Evolutionary conservation across 495 filamentous ascomycete genomes (phyloP).

Genomic region (Trichoderma virens): DNA sequence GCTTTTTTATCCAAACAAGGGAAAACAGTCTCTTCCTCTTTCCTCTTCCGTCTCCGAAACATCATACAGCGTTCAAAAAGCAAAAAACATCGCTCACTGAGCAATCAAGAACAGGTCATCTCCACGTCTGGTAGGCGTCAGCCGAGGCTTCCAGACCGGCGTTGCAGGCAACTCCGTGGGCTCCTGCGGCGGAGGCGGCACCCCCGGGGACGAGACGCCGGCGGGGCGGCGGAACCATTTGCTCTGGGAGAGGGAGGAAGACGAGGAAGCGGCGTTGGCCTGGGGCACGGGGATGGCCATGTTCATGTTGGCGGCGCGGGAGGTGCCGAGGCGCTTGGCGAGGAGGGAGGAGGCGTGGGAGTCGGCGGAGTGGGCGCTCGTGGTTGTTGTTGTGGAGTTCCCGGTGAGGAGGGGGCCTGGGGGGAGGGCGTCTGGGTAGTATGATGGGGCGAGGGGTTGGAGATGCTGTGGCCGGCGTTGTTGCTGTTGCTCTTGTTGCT

Average conservation of each 20-base stretch:
- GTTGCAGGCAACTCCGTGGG: conserved; percentile 29
- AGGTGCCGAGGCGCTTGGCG: conserved; percentile 41
- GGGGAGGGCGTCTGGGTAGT: not conserved
- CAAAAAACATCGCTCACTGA: conserved; percentile 10
- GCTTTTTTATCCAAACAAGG: too few relatives aligned
- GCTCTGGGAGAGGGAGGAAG: conserved; percentile 14
- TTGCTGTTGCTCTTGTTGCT: conserved; percentile 12
- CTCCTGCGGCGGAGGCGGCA: not conserved
- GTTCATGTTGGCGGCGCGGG: conserved; percentile 35
- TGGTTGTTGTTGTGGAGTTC: conserved; percentile 16
- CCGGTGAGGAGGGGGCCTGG: conserved; percentile 10
- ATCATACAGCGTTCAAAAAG: too few relatives aligned
- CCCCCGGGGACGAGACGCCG: conserved; percentile 1
- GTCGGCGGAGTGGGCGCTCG: conserved; percentile 15
- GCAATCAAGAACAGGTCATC: conserved; percentile 39
- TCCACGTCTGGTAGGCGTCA: conserved; percentile 40
- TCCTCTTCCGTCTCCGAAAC: too few relatives aligned
- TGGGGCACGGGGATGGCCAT: conserved; percentile 25
- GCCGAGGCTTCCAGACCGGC: conserved; percentile 42
- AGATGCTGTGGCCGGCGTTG: conserved; percentile 10
- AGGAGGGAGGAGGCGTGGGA: conserved; percentile 29
- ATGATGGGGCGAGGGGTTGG: conserved; percentile 6
- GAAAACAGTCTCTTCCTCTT: too few relatives aligned
- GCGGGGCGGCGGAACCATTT: conserved; percentile 15
- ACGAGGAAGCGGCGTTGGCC: not conserved